Evolutionary conservation across 345 rosid species (phyloP).

Genomic region (Lepidium africanum): DNA sequence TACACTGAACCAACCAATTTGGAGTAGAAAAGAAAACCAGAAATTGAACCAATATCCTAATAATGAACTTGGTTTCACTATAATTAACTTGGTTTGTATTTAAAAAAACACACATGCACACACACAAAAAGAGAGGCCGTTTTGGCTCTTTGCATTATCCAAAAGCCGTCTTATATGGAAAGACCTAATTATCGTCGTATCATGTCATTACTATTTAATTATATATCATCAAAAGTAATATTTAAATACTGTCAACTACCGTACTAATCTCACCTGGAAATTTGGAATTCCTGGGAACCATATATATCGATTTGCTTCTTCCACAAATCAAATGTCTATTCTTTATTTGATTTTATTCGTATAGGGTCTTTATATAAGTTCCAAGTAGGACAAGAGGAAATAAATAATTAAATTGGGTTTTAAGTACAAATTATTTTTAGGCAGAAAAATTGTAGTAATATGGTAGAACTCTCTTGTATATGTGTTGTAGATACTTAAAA

Average conservation of each 20-base stretch:
- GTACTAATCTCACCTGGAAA: constrained; percentile 17
- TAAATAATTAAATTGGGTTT: not conserved
- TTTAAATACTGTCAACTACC: not conserved
- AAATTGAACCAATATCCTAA: no score
- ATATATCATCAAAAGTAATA: not conserved
- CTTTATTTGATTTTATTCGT: not conserved
- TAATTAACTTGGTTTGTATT: no score
- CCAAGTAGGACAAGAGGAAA: not conserved
- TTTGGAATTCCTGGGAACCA: not conserved
- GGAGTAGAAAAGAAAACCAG: no score
- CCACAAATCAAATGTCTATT: constrained; percentile 3
- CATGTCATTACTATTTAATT: not conserved
- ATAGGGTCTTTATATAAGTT: not conserved
- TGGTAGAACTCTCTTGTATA: no score
- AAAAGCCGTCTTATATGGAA: constrained; percentile 6
- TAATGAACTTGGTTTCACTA: no score
- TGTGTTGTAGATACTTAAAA: not conserved
- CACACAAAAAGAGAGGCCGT: no score
- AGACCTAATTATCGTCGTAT: not conserved
- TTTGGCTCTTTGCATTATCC: constrained; percentile 5
- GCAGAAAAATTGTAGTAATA: no score
- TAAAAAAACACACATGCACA: no score
- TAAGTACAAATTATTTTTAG: no score
- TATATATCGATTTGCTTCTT: constrained; percentile 3
- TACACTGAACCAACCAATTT: no score